Conservation (phyloP, 352 stramenopile species). For the Saprolegnia parasitica region DNA sequence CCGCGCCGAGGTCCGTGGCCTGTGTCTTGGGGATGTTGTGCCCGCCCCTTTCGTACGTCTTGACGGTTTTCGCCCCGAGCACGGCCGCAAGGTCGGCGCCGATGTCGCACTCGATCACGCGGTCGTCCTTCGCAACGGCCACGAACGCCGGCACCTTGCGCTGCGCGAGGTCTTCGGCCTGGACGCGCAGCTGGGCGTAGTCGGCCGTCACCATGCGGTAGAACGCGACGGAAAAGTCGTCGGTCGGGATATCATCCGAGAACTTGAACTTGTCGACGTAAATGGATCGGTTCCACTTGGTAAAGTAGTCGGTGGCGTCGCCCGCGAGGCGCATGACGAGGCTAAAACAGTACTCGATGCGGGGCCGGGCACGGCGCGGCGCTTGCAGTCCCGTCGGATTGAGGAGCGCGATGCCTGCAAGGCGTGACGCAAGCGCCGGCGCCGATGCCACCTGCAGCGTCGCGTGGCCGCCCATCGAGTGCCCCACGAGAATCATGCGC, state of each 20-base stretch:
- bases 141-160: slow-evolving; percentile 40
- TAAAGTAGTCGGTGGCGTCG: slow-evolving; percentile 28
- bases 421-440: slow-evolving; percentile 41
- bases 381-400: slow-evolving; percentile 41
- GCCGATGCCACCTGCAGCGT: slow-evolving; percentile 33
- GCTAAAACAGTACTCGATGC: slow-evolving; percentile 33
- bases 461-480: slow-evolving; percentile 64
- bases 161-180: slow-evolving; percentile 35
- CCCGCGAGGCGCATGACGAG: slow-evolving; percentile 32
- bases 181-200: slow-evolving; percentile 37
- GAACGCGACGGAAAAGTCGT: slow-evolving; percentile 58
- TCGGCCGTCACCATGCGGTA: slow-evolving; percentile 49
- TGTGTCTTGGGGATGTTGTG: slow-evolving; percentile 80
- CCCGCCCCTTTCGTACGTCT: slow-evolving; percentile 47
- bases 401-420: slow-evolving; percentile 49
- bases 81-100: slow-evolving; percentile 37
- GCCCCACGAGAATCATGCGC: slow-evolving; percentile 50
- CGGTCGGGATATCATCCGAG: slow-evolving; percentile 35
- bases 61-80: slow-evolving; percentile 36
- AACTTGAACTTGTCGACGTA: slow-evolving; percentile 52
- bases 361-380: slow-evolving; percentile 35
- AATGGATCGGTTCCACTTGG: slow-evolving; percentile 38
- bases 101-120: slow-evolving; percentile 56
- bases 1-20: slow-evolving; percentile 33
- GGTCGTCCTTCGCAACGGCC: slow-evolving; percentile 57